phyloP scores from a whole-genome alignment of 257 asterid genomes.

The Oldenlandia corymbosa region DNA sequence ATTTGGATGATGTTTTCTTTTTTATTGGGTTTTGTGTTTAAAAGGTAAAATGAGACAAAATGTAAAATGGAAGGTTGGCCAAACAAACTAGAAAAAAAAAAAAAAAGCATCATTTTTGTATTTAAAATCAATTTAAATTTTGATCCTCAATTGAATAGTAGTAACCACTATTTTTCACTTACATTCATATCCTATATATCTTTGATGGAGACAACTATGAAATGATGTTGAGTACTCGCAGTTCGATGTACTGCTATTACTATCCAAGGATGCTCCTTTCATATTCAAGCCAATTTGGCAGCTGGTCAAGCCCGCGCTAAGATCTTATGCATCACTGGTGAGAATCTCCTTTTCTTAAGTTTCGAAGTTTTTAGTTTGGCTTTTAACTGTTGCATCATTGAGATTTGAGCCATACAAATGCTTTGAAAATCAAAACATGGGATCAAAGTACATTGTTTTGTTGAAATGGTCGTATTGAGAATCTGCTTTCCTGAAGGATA shows the following conservation, averaged over 20 bases:
- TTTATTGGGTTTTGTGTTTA: no score
- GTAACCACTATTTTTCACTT: neutral
- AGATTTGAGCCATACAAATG: neutral
- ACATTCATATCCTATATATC: neutral
- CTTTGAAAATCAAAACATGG: neutral
- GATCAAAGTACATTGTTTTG: neutral
- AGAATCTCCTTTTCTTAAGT: slow-evolving; percentile 18
- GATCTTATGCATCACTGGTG: slow-evolving; percentile 87
- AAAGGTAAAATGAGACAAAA: no score
- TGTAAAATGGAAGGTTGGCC: no score
- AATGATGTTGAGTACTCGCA: slow-evolving; percentile 24
- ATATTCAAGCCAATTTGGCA: slow-evolving; percentile 88
- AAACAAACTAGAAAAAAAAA: no score
- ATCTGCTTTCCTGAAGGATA: neutral
- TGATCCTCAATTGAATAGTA: neutral
- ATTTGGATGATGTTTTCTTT: no score
- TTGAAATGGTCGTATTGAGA: neutral
- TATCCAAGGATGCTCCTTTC: slow-evolving; percentile 92
- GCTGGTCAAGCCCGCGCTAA: slow-evolving; percentile 66
- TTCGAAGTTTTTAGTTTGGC: neutral
- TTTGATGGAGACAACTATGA: neutral
- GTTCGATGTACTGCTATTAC: slow-evolving; percentile 82
- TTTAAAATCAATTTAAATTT: no score
- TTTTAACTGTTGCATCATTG: neutral
- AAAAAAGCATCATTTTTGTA: neutral